A percentile compares a stretch with the other conserved stretches of the same genome.
These are phyloP conservation scores for Seminavis robusta DNA, from an alignment of 108 stramenopile species.

Conservation along the genomic window DNA sequence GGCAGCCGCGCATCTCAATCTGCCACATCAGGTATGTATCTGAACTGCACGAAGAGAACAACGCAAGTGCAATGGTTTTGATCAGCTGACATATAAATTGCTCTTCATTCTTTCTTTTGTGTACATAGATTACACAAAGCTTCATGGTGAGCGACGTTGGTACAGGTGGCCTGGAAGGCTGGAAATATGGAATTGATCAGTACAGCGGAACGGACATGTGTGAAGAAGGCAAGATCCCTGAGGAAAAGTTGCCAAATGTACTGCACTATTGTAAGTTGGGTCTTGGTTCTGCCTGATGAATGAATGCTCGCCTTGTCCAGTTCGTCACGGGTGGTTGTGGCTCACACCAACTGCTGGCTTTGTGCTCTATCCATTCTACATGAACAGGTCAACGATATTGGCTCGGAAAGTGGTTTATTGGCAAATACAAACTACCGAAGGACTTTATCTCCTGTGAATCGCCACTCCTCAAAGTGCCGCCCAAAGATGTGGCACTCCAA, in stretches of 20 bases:
- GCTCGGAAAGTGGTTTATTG: slow-evolving; percentile 60
- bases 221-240: too few species aligned
- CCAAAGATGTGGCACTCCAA: slow-evolving; percentile 21
- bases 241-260: slow-evolving; percentile 55
- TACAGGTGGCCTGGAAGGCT: too few species aligned
- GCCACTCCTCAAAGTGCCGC: slow-evolving; percentile 57
- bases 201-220: too few species aligned
- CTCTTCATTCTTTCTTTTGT: slow-evolving; percentile 73
- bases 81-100: slow-evolving; percentile 53
- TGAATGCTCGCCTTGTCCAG: too few species aligned
- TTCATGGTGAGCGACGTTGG: slow-evolving; percentile 63
- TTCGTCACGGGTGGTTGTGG: too few species aligned
- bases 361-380: too few species aligned
- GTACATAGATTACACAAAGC: slow-evolving; percentile 37
- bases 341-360: too few species aligned
- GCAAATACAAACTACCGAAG: slow-evolving; percentile 58
- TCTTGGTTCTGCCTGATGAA: too few species aligned
- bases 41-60: too few species aligned
- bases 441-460: slow-evolving; percentile 69
- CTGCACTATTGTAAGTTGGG: slow-evolving; percentile 89
- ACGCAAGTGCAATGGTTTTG: slow-evolving; percentile 76
- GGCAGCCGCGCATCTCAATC: slow-evolving; percentile 70
- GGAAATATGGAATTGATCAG: too few species aligned
- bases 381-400: slow-evolving; percentile 75
- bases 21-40: slow-evolving; percentile 69